Conservation (phyloP, 352 stramenopile species). For the Pythium guiyangense region DNA sequence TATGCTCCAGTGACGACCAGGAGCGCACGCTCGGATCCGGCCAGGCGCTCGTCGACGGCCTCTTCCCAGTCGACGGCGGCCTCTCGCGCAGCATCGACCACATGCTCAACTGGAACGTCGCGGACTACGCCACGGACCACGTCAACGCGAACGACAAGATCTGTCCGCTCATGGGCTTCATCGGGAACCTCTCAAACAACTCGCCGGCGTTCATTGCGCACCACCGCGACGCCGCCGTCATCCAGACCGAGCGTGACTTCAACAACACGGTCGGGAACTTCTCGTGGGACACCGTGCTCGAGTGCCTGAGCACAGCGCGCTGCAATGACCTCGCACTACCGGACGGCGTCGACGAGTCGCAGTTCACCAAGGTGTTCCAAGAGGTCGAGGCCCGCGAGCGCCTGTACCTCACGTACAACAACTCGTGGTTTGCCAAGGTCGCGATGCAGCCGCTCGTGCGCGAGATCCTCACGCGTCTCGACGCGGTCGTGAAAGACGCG, state of each 20-base stretch:
- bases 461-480: slow-evolving; percentile 63
- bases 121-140: slow-evolving; percentile 74
- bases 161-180: slow-evolving; percentile 71
- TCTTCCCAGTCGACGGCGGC: slow-evolving; percentile 62
- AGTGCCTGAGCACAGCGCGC: slow-evolving; percentile 76
- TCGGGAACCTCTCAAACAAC: slow-evolving; percentile 52
- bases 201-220: slow-evolving; percentile 56
- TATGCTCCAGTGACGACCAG: slow-evolving; percentile 57
- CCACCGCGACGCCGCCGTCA: slow-evolving; percentile 30
- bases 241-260: slow-evolving; percentile 59
- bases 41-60: slow-evolving; percentile 68
- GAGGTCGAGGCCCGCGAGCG: slow-evolving; percentile 67
- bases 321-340: slow-evolving; percentile 76
- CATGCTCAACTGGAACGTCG: slow-evolving; percentile 74
- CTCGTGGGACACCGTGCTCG: slow-evolving; percentile 70
- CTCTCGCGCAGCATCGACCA: slow-evolving; percentile 43
- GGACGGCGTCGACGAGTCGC: slow-evolving; percentile 51
- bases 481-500: slow-evolving; percentile 37
- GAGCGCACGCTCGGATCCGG: slow-evolving; percentile 82
- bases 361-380: slow-evolving; percentile 74
- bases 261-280: slow-evolving; percentile 68
- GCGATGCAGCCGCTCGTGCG: slow-evolving; percentile 80
- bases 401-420: slow-evolving; percentile 67
- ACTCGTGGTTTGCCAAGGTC: slow-evolving; percentile 79
- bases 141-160: slow-evolving; percentile 76